Conservation (phyloP, 768 basidiomycete species). For the Lactarius sp. region DNA sequence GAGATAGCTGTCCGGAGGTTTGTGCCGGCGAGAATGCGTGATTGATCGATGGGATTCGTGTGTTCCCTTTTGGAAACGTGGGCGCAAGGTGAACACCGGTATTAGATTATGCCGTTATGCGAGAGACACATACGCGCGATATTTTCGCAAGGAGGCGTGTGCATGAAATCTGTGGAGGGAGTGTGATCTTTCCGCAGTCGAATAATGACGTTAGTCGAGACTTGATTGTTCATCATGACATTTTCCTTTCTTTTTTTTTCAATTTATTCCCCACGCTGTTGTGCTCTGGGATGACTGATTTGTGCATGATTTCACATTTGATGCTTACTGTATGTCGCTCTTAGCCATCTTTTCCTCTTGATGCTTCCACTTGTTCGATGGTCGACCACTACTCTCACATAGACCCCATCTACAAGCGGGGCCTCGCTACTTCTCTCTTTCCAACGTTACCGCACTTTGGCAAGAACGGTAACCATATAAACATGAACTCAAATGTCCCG, state of each 20-base stretch:
- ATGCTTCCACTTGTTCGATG: neutral
- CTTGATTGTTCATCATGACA: neutral
- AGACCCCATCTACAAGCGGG: neutral
- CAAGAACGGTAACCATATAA: neutral
- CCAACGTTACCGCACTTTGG: neutral
- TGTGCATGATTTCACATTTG: neutral
- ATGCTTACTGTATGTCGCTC: neutral
- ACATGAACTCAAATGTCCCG: neutral
- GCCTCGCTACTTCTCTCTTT: neutral
- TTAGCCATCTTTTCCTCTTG: neutral
- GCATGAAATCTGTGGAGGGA: neutral
- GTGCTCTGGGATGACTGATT: neutral
- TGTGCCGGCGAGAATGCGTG: constrained; percentile 89
- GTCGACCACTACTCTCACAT: neutral
- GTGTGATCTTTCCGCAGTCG: neutral
- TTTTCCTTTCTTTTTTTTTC: neutral
- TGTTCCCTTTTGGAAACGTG: neutral
- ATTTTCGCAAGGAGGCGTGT: neutral
- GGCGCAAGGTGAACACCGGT: neutral
- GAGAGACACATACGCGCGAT: too few relatives aligned
- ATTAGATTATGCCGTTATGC: neutral
- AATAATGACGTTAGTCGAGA: neutral
- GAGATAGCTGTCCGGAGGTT: constrained; percentile 85
- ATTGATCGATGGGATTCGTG: constrained; percentile 39
- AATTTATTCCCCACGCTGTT: neutral